These are phyloP conservation scores for Solanum arcanum DNA, from an alignment of 257 asterid species.

Conservation along the genomic window DNA sequence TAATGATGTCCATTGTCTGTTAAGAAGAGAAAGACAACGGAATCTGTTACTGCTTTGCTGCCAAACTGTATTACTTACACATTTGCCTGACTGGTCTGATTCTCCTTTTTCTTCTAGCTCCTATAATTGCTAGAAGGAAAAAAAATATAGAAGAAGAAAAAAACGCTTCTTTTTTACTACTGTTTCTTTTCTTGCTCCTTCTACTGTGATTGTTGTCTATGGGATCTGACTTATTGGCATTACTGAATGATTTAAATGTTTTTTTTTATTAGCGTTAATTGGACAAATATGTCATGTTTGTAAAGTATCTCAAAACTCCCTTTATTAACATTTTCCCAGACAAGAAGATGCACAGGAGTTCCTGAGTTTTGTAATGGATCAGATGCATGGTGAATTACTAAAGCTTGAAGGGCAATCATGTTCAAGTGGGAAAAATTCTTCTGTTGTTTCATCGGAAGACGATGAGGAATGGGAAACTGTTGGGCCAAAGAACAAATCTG, in stretches of 20 bases:
- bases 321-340: conserved; percentile 23
- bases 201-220: background rate
- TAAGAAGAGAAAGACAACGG: background rate
- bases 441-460: conserved; percentile 60
- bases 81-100: background rate
- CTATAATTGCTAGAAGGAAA: background rate
- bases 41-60: background rate
- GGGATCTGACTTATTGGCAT: background rate
- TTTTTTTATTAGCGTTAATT: background rate
- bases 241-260: background rate
- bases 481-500: conserved; percentile 94
- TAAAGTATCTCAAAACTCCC: background rate
- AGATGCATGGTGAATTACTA: conserved; percentile 87
- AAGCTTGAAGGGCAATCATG: conserved; percentile 61
- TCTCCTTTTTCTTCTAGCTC: background rate
- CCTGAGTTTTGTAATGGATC: conserved; percentile 71
- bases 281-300: background rate
- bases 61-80: background rate
- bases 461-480: conserved; percentile 98
- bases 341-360: conserved; percentile 99
- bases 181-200: background rate
- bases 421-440: conserved; percentile 40
- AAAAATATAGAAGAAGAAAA: background rate
- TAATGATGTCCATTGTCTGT: background rate
- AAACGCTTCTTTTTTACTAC: background rate